Percentiles rank a stretch among this genome's conserved stretches.
These are phyloP conservation scores for Ambrosia hybrid DNA, from an alignment of 140 eudicot genomes.

Conservation along the genomic window DNA sequence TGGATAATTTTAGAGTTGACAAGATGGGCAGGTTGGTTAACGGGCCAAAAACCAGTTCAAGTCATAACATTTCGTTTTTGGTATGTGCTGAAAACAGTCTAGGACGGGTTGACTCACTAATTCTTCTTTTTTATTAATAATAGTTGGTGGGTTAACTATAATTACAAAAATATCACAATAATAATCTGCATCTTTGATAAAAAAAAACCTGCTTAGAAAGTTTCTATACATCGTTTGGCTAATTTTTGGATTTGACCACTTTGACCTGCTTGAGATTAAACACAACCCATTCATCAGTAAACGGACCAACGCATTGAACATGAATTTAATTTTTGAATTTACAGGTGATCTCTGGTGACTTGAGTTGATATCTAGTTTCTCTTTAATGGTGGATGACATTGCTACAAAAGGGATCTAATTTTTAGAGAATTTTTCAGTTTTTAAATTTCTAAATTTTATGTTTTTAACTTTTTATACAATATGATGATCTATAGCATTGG, in stretches of 20 bases:
- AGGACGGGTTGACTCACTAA: neutral
- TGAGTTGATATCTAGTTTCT: slow-evolving; percentile 18
- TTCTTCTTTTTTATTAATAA: neutral
- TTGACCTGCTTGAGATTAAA: neutral
- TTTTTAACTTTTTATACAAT: too few species aligned
- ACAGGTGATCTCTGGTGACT: slow-evolving; percentile 48
- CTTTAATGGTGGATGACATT: slow-evolving; percentile 8
- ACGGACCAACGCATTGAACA: neutral
- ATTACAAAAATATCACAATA: neutral
- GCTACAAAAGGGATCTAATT: neutral
- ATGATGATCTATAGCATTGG: too few species aligned
- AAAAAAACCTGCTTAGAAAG: too few species aligned
- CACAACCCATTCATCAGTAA: neutral
- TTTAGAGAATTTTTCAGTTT: neutral
- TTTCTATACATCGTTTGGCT: neutral
- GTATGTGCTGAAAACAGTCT: neutral
- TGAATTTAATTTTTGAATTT: slow-evolving; percentile 13
- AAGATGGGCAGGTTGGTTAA: slow-evolving; percentile 10
- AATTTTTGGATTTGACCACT: neutral
- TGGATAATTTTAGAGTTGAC: neutral
- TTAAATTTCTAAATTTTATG: neutral
- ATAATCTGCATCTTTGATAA: neutral
- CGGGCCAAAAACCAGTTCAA: neutral
- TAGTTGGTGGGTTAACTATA: neutral
- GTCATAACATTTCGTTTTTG: neutral